phyloP scores from a whole-genome alignment of 495 filamentous ascomycete species.

The Aspergillus olivimuriae region DNA sequence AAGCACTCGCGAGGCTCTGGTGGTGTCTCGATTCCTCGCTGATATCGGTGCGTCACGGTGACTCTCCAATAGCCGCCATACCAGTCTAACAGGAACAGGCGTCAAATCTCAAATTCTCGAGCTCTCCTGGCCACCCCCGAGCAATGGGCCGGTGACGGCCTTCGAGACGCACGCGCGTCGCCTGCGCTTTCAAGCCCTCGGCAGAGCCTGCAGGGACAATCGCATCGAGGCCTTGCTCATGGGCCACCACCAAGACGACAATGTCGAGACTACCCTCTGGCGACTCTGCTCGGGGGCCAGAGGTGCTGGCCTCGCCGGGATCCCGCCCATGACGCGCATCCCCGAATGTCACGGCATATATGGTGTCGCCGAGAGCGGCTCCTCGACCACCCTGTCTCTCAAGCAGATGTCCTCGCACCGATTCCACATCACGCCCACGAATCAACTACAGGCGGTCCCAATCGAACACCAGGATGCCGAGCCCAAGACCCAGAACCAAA shows the following conservation, averaged over 20 bases:
- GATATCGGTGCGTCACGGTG: too few species aligned
- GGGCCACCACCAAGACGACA: conserved; percentile 82
- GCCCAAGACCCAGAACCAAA: background rate
- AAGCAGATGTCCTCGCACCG: background rate
- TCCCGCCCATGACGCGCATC: conserved; percentile 56
- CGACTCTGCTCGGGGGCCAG: conserved; percentile 56
- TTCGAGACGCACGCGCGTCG: conserved; percentile 75
- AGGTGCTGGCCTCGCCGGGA: conserved; percentile 63
- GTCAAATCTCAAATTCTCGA: conserved; percentile 45
- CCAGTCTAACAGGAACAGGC: conserved; percentile 38
- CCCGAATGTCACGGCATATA: conserved; percentile 77
- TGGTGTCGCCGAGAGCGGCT: conserved; percentile 64
- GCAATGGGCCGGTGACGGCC: conserved; percentile 36
- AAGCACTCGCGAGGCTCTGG: conserved; percentile 60
- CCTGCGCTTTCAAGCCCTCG: conserved; percentile 67
- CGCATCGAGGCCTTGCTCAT: conserved; percentile 54
- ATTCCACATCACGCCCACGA: background rate
- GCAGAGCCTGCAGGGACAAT: conserved; percentile 45
- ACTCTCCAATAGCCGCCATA: too few species aligned
- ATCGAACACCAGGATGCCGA: background rate
- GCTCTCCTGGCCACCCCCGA: conserved; percentile 42
- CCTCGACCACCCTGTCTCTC: conserved; percentile 7
- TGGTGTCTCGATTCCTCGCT: conserved; percentile 49
- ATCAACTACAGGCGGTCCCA: background rate
- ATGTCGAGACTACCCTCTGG: conserved; percentile 81